These are phyloP conservation scores for Tulasnella calospora DNA, from an alignment of 768 basidiomycete species.

Conservation along the genomic window DNA sequence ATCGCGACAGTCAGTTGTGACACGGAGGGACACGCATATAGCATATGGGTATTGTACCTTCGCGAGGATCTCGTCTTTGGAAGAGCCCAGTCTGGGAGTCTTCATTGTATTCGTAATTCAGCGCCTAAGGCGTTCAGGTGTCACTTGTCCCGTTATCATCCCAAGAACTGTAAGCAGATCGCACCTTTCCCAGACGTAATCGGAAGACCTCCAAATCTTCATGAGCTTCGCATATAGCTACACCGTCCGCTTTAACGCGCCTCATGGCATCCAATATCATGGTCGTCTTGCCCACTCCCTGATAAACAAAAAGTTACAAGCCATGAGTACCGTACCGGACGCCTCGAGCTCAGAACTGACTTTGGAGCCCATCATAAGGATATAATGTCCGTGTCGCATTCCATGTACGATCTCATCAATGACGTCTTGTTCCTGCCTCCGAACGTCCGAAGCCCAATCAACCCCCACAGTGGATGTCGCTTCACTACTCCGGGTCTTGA, in stretches of 20 bases:
- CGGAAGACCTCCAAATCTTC: conserved; percentile 84
- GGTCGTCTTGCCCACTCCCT: conserved; percentile 79
- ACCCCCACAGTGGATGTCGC: conserved; percentile 17
- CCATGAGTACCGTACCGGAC: conserved; percentile 16
- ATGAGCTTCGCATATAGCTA: conserved; percentile 76
- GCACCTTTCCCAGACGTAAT: conserved; percentile 69
- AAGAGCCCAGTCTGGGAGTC: conserved; percentile 72
- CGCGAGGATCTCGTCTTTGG: conserved; percentile 75
- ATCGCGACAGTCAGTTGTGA: not conserved
- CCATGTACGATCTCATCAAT: conserved; percentile 79
- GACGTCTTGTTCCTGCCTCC: conserved; percentile 65
- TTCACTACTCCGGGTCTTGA: conserved; percentile 36
- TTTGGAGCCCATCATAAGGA: conserved; percentile 72
- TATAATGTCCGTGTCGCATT: conserved; percentile 65
- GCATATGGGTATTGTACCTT: conserved; percentile 43
- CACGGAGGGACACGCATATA: not conserved
- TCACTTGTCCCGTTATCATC: not conserved
- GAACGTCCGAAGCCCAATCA: conserved; percentile 54
- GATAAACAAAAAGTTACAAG: conserved; percentile 12
- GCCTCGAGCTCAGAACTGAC: conserved; percentile 37
- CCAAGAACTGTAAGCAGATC: not conserved
- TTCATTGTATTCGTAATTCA: conserved; percentile 83
- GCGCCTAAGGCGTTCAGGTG: conserved; percentile 37
- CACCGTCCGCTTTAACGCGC: conserved; percentile 61
- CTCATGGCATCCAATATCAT: conserved; percentile 82